Evolutionary conservation across 805 yeast species (phyloP), one percentile per base, ranked within the genome.

Genomic region (Metschnikowia lunata): DNA sequence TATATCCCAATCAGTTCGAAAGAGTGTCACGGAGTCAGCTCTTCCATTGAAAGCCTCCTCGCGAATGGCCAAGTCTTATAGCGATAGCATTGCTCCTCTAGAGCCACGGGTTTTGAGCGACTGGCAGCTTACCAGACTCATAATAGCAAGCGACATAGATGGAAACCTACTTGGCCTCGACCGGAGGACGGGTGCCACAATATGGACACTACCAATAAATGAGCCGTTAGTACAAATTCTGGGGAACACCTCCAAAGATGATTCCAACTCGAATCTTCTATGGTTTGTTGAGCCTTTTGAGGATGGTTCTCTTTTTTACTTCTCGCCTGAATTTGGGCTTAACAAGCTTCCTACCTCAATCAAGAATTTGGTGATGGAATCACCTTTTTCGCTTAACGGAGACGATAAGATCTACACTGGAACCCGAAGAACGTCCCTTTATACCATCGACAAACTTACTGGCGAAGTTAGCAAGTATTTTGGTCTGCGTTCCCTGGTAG

Each of bases 251-350:
- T 34, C 42, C 45, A 34, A 42, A 13, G 46, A 30, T 1, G 54
- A 42, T 31, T 27, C 57, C 9, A 54, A 49, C 8, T 49, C 64
- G 6, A 67, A 67, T 48, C 59, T 66, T 40, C 77, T 83, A 0
- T 86, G 97, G 91, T 82, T 91, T 41, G 91, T 93, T 1, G 99
- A 93, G 54, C 98, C 98, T 0, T 78, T 75, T 51, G 83, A 82
- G 5, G 96, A 86, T 46, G 99, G 99, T 1, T 70, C 83, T 0
- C 69, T 93, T 4, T 90, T 83, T 61, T 88, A 82, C 59, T 91
- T 91, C 63, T 82, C 86, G 12, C 80, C 82, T 13, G 78, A 78
- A 30, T 67, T 66, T 18, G 98, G 98, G 0, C 64, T 93, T 23
- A 88, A 85, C 57, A 84, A 79, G 58, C 71, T 93, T 4, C 97